Conservation (phyloP, 257 asterid species). For the Petunia secreta region DNA sequence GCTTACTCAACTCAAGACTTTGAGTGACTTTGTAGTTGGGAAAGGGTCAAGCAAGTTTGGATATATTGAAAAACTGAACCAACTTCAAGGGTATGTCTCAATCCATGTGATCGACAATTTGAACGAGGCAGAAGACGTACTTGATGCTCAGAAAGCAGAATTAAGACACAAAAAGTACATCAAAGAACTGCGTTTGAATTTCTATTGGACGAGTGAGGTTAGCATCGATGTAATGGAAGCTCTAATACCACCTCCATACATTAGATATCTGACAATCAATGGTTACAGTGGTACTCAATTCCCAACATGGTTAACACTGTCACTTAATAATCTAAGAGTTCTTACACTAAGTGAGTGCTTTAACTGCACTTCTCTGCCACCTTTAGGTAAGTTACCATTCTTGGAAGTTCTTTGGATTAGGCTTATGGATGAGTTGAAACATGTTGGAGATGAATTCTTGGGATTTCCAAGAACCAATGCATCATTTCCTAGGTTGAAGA, state of each 20-base stretch:
- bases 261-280: conserved; percentile 1
- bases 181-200: not conserved
- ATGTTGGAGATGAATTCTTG: conserved; percentile 34
- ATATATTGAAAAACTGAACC: not conserved
- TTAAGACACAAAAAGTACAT: conserved; percentile 27
- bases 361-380: conserved; percentile 26
- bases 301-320: conserved; percentile 32
- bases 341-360: conserved; percentile 21
- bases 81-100: conserved; percentile 1
- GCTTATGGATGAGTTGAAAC: conserved; percentile 19
- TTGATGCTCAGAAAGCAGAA: conserved; percentile 30
- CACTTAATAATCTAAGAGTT: conserved; percentile 28
- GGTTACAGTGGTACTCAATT: conserved; percentile 24
- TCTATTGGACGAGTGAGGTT: conserved; percentile 1
- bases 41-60: conserved; percentile 12
- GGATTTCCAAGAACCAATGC: conserved; percentile 9
- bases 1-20: conserved; percentile 14
- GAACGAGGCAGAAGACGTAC: not conserved
- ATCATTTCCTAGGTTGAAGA: conserved; percentile 37
- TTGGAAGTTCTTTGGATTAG: conserved; percentile 32
- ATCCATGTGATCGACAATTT: conserved; percentile 19
- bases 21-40: conserved; percentile 11
- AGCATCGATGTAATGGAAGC: conserved; percentile 23
- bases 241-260: conserved; percentile 29
- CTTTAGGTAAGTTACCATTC: conserved; percentile 33